These are phyloP conservation scores for Brasenia schreberi DNA, from an alignment of 164 flowering plant genomes.

Conservation along the genomic window DNA sequence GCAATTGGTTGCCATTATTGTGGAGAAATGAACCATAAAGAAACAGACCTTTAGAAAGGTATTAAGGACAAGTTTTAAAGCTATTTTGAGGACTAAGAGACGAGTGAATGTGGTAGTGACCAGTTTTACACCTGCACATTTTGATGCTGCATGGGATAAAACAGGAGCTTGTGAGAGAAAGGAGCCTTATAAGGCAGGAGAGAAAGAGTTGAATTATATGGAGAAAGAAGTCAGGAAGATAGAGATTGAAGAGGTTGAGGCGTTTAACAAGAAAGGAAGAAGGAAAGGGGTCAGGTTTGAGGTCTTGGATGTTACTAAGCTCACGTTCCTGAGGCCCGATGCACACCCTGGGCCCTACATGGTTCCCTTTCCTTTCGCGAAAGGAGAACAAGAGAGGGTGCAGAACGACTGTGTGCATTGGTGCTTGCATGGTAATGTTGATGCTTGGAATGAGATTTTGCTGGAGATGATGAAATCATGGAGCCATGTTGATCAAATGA, in stretches of 20 bases:
- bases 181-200: slow-evolving; percentile 41
- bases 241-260: slow-evolving; percentile 39
- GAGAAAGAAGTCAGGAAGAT: slow-evolving; percentile 54
- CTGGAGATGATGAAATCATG: slow-evolving; percentile 30
- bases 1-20: slow-evolving; percentile 76
- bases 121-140: slow-evolving; percentile 78
- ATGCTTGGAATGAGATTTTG: slow-evolving; percentile 86
- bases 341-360: slow-evolving; percentile 95
- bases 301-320: slow-evolving; percentile 58
- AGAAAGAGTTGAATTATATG: slow-evolving; percentile 50
- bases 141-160: slow-evolving; percentile 92
- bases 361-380: slow-evolving; percentile 62
- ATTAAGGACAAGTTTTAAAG: slow-evolving; percentile 36
- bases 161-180: slow-evolving; percentile 63
- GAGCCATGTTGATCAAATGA: slow-evolving; percentile 29
- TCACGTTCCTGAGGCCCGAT: slow-evolving; percentile 72
- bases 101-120: slow-evolving; percentile 31
- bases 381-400: slow-evolving; percentile 47
- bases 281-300: slow-evolving; percentile 14
- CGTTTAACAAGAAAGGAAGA: slow-evolving; percentile 17
- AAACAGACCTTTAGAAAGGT: slow-evolving; percentile 69
- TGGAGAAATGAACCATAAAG: slow-evolving; percentile 46
- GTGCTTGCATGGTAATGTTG: slow-evolving; percentile 91
- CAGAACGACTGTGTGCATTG: slow-evolving; percentile 95
- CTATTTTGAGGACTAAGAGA: slow-evolving; percentile 18